phyloP scores from a whole-genome alignment of 768 basidiomycete genomes.

The Tricholoma terreum region DNA sequence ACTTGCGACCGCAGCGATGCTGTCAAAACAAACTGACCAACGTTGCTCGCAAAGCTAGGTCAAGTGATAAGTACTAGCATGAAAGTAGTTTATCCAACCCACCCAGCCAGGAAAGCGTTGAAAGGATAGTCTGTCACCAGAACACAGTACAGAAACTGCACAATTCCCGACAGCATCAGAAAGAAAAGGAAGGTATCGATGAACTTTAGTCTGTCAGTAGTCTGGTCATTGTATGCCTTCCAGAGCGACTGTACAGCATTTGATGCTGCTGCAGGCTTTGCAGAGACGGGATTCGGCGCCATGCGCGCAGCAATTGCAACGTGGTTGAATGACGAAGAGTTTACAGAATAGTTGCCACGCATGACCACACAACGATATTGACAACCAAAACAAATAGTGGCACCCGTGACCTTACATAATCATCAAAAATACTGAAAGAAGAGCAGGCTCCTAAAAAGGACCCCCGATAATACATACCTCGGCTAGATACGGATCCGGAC shows the following conservation, averaged over 20 bases:
- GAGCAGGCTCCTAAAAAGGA: no score
- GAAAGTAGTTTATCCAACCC: constrained; percentile 26
- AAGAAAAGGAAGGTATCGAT: constrained; percentile 92
- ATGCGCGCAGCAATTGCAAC: constrained; percentile 28
- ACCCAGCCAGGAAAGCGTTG: constrained; percentile 98
- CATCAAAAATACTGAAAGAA: no score
- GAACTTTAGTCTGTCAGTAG: constrained; percentile 84
- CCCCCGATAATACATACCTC: no score
- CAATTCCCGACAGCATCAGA: constrained; percentile 84
- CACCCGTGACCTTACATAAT: no score
- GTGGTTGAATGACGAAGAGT: constrained; percentile 29
- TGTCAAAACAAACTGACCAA: constrained; percentile 95
- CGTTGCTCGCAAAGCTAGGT: constrained; percentile 84
- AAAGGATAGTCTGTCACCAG: constrained; percentile 92
- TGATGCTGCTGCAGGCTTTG: constrained; percentile 26
- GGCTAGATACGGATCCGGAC: no score
- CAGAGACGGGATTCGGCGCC: constrained; percentile 33
- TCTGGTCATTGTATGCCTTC: constrained; percentile 74
- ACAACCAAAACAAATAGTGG: no score
- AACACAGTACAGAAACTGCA: constrained; percentile 90
- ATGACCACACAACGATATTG: constrained; percentile 17
- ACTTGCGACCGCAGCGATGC: constrained; percentile 92
- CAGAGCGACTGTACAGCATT: constrained; percentile 57
- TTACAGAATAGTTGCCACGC: constrained; percentile 3
- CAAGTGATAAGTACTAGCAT: neutral